Base-by-base conservation (phyloP, 2,329 filamentous ascomycete species). In the Epichloe festucae region DNA sequence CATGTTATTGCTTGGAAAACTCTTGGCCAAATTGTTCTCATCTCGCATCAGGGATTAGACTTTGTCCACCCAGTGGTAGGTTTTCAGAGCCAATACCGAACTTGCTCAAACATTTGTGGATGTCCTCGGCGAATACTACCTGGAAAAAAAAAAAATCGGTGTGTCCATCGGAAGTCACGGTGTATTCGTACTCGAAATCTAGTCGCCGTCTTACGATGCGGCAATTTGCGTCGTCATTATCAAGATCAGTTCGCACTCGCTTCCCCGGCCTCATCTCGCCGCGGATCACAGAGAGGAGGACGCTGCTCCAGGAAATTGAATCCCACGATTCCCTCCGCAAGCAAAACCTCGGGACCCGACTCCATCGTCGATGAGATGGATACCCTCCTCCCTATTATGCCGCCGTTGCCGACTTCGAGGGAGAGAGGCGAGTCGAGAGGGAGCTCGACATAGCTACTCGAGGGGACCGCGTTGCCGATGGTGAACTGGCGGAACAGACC, bases 241-340 rank as follows among this genome's bases (percentile, higher is more conserved):
- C 7, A 15, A 15, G 3, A 15, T 3, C 14, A 44, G 17, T 6
- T 4, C 4, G 15, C 8, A 31, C 6, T 31, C 15, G 7, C 27
- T 31, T 27, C 15, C 42, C 14, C 15, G 42, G 23, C 14, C 21
- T 3, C 21, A 31, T 8, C 10, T 23, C 4, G 8, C 15, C 12
- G 27, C 8, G 15, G 3, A 45, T 44, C 31, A 50, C 12, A 48
- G 34, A 43, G 31, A 42, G n/a, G 51, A 41, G 1, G 36, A 4
- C 47, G 47, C 6, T 40, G 54, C 36, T 56, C 60, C 49, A 62
- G 48, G 44, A 66, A 68, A 38, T 76, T 76, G 58, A 73, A 74
- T 1, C 73, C 73, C 4, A 75, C 70, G n/a, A 76, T 73, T 0
- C 73, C 73, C 55, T 76, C 73, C 0, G 73, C 73, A 3, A 74